Base-by-base conservation (phyloP, 257 asterid genomes). In the Solanum bulbocastanum region DNA sequence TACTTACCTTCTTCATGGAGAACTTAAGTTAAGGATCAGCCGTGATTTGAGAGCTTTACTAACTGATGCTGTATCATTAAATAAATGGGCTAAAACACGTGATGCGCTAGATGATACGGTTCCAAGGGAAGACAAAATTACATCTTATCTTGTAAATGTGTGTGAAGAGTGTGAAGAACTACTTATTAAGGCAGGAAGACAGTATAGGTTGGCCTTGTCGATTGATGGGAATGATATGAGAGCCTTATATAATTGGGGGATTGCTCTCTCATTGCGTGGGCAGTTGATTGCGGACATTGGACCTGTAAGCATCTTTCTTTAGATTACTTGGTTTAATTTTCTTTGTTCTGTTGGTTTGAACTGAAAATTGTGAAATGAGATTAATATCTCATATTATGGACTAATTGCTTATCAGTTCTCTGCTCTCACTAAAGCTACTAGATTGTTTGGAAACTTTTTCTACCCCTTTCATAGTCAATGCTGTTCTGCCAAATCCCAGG, bases 221-320 rank as follows among this genome's bases (percentile, higher is more conserved):
- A 96, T 96, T 69, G 98, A 96, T 56, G 97, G 97, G 88, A 93
- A 88, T 91, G 99, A 96, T 90, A 91, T 94, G 93, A 93, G 91
- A 93, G 95, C 98, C 65, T 85, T 96, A 92, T 94, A 95, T 91
- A 95, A 96, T 88, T 95, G 98, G 99, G 99, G 98, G 37, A 96
- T 96, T 81, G 97, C 99, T 42, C 97, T 96, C 79, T 91, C 95
- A 66, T 94, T 95, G 52, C 97, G 99, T 46, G 98, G 94, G 15
- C 99, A 95, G 89, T 92, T 96, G 93, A 94, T 96, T 90, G 95
- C 99, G 76, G 98, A 96, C 90, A 90, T 94, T 27, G 99, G 98
- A 91, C 98, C 99, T 0, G 99, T 96, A 93, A 94, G 95, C 85
- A 74, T 86, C 90, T 2, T 36, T 87, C 84, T 86, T 62, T 4